Percentiles rank a stretch among this genome's conserved stretches.
phyloP scores from a whole-genome alignment of 2,329 filamentous ascomycete species.

The Fonsecaea erecta region DNA sequence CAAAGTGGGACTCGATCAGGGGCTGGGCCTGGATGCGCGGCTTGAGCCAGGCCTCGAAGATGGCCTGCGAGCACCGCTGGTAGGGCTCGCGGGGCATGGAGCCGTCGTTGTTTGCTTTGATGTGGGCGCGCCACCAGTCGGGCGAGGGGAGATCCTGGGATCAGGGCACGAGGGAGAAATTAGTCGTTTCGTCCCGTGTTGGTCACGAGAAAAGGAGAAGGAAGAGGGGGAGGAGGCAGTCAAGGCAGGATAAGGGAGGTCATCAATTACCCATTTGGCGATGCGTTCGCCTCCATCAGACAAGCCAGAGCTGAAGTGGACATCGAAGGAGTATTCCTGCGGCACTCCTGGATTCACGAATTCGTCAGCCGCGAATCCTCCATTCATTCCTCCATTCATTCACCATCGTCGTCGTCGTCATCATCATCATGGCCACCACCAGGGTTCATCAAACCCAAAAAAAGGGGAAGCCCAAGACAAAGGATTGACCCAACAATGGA shows the following conservation, averaged over 20 bases:
- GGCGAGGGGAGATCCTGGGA: constrained; percentile 24
- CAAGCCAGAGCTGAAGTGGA: constrained; percentile 22
- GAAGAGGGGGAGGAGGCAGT: no score
- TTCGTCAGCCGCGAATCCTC: constrained; percentile 1
- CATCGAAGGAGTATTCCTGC: constrained; percentile 27
- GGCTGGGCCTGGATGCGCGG: constrained; percentile 34
- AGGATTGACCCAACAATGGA: background rate
- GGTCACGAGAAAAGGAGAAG: no score
- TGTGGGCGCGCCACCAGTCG: constrained; percentile 34
- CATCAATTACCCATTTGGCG: constrained; percentile 23
- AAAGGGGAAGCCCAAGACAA: background rate
- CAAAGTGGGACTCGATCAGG: constrained; percentile 39
- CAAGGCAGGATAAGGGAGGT: background rate
- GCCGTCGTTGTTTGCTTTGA: constrained; percentile 42
- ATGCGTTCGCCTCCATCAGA: constrained; percentile 19
- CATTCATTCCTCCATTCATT: background rate
- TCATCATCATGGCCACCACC: no score
- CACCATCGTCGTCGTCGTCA: background rate
- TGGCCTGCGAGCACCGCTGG: constrained; percentile 43
- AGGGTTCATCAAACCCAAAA: no score
- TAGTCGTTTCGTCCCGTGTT: background rate
- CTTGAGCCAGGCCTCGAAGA: constrained; percentile 46
- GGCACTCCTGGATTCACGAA: constrained; percentile 15
- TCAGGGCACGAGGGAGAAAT: background rate
- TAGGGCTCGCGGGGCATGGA: constrained; percentile 41